phyloP scores from a whole-genome alignment of 768 basidiomycete genomes.

The Rubroboletus satanas region DNA sequence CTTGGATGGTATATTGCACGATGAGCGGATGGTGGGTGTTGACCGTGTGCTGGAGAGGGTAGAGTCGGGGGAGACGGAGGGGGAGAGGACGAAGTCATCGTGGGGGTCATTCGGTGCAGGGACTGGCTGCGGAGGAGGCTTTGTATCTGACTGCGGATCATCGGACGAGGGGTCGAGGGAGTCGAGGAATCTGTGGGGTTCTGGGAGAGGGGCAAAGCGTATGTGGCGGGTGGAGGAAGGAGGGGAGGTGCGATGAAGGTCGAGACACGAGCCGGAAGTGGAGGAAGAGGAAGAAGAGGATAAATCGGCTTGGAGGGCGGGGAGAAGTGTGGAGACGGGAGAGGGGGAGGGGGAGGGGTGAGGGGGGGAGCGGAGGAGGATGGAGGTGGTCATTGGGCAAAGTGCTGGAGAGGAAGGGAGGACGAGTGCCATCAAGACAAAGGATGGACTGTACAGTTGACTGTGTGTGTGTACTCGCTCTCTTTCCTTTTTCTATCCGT shows the following conservation, averaged over 20 bases:
- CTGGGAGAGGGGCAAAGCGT: conserved; percentile 83
- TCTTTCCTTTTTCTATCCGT: conserved; percentile 14
- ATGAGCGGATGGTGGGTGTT: conserved; percentile 20
- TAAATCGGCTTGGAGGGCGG: conserved; percentile 12
- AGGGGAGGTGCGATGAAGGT: conserved; percentile 12
- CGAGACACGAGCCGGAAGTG: conserved; percentile 16
- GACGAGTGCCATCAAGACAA: conserved; percentile 8
- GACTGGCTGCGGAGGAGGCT: background rate
- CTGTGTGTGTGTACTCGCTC: background rate
- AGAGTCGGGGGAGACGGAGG: conserved; percentile 19
- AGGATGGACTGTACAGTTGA: background rate
- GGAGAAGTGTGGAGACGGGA: conserved; percentile 8
- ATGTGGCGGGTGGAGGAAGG: conserved; percentile 38
- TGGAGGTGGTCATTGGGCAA: conserved; percentile 16
- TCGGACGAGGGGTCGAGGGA: conserved; percentile 21
- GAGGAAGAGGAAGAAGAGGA: conserved; percentile 21
- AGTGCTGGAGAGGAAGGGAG: background rate
- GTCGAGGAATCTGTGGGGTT: conserved; percentile 48
- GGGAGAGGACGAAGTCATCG: conserved; percentile 13
- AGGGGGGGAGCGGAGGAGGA: conserved; percentile 16
- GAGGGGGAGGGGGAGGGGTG: conserved; percentile 9
- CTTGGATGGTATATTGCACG: background rate
- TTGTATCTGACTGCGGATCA: conserved; percentile 27
- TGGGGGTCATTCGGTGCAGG: background rate
- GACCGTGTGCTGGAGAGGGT: conserved; percentile 19